Conservation (phyloP, 805 yeast genomes). For the Jamesozyma lodderae region DNA sequence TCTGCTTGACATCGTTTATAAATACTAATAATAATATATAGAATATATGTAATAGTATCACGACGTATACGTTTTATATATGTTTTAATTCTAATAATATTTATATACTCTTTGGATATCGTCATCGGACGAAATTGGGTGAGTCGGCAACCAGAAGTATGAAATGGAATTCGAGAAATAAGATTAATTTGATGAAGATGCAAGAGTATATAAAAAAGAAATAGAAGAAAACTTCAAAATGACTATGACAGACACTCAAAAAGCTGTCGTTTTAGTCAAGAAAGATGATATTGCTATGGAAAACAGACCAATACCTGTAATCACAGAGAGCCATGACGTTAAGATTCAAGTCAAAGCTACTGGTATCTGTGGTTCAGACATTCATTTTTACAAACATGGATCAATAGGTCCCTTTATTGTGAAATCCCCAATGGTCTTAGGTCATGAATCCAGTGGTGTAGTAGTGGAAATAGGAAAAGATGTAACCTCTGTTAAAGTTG, state of each 20-base stretch:
- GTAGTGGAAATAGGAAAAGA: conserved; percentile 60
- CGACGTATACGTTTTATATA: too few relatives aligned
- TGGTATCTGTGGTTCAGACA: conserved; percentile 84
- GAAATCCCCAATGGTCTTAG: conserved; percentile 72
- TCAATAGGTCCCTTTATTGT: conserved; percentile 69
- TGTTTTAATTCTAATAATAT: too few relatives aligned
- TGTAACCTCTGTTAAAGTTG: conserved; percentile 59
- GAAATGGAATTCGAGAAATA: too few relatives aligned
- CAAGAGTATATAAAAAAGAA: too few relatives aligned
- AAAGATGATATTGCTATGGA: conserved; percentile 57
- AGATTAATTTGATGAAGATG: too few relatives aligned
- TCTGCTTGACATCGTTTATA: too few relatives aligned
- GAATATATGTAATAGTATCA: not conserved
- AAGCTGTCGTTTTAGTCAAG: conserved; percentile 53
- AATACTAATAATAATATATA: not conserved
- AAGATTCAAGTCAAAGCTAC: conserved; percentile 70
- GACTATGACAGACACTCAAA: conserved; percentile 5
- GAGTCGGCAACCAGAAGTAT: too few relatives aligned
- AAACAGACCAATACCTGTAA: conserved; percentile 56
- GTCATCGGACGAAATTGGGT: too few relatives aligned
- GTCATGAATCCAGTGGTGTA: conserved; percentile 80
- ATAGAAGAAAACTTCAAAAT: not conserved
- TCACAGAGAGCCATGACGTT: conserved; percentile 58
- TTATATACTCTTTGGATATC: too few relatives aligned
- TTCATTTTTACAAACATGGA: conserved; percentile 76